Evolutionary conservation across 2,329 filamentous ascomycete species (phyloP).

Genomic region (Hymenoscyphus fraxineus): DNA sequence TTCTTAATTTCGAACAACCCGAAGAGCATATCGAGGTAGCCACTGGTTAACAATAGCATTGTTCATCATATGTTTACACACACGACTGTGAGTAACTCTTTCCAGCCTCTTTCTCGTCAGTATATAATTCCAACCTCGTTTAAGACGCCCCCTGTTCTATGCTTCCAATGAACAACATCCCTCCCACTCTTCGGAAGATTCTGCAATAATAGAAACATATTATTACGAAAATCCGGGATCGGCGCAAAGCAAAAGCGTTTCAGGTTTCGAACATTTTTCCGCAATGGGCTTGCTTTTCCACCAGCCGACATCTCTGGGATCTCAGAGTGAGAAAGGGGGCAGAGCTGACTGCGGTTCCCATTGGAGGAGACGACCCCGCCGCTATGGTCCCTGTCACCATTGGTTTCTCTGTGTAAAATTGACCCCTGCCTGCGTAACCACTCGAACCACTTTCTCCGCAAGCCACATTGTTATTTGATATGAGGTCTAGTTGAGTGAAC

Average conservation of each 20-base stretch:
- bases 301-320: slow-evolving; percentile 4
- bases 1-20: not conserved
- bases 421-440: not conserved
- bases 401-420: not conserved
- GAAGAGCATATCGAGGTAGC: not conserved
- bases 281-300: slow-evolving; percentile 2
- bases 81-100: not conserved
- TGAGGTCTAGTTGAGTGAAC: not conserved
- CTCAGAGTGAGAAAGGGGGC: not conserved
- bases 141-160: not conserved
- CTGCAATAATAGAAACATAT: not conserved
- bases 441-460: not conserved
- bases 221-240: not conserved
- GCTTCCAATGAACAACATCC: not conserved
- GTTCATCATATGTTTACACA: not conserved
- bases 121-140: not conserved
- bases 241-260: slow-evolving; percentile 2
- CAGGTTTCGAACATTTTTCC: slow-evolving; percentile 1
- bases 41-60: not conserved
- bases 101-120: not conserved
- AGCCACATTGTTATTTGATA: not conserved
- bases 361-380: not conserved
- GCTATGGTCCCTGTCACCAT: not conserved
- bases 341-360: not conserved
- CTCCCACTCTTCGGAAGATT: not conserved